These are phyloP conservation scores for Colletotrichum incanum DNA, from an alignment of 2,329 filamentous ascomycete species.

Conservation along the genomic window DNA sequence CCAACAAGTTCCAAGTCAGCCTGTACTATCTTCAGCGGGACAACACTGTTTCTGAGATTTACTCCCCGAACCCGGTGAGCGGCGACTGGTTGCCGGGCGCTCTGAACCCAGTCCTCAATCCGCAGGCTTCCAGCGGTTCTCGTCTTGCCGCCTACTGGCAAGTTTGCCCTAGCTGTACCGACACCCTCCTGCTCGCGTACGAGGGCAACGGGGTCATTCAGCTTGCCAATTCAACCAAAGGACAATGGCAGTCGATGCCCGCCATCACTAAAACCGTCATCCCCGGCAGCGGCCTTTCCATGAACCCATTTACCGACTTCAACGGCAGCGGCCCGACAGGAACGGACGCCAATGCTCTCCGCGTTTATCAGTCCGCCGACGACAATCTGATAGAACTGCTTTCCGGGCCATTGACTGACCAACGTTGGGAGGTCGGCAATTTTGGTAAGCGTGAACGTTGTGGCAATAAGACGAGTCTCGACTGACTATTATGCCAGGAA, in stretches of 20 bases:
- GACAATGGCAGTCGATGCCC: not conserved
- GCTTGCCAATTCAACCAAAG: not conserved
- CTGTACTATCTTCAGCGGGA: not conserved
- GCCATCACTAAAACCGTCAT: not conserved
- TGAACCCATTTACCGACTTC: not conserved
- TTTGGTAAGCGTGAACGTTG: not conserved
- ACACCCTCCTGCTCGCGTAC: slow-evolving; percentile 1
- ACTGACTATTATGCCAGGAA: not conserved
- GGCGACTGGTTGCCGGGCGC: not conserved
- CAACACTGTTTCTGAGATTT: not conserved
- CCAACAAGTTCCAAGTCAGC: not conserved
- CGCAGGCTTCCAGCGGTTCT: slow-evolving; percentile 4
- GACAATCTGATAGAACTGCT: not conserved
- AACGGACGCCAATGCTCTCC: not conserved
- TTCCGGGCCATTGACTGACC: not conserved
- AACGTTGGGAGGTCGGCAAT: not conserved
- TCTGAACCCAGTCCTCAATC: not conserved
- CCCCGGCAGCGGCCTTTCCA: not conserved
- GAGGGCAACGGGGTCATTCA: not conserved
- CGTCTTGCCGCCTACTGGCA: slow-evolving; percentile 15
- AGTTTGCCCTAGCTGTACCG: slow-evolving; percentile 8
- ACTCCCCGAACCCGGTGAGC: not conserved
- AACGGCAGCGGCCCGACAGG: not conserved
- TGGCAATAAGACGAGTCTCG: not conserved
- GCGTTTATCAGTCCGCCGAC: not conserved